Conservation (phyloP, 768 basidiomycete species). For the Boletus patriciae region DNA sequence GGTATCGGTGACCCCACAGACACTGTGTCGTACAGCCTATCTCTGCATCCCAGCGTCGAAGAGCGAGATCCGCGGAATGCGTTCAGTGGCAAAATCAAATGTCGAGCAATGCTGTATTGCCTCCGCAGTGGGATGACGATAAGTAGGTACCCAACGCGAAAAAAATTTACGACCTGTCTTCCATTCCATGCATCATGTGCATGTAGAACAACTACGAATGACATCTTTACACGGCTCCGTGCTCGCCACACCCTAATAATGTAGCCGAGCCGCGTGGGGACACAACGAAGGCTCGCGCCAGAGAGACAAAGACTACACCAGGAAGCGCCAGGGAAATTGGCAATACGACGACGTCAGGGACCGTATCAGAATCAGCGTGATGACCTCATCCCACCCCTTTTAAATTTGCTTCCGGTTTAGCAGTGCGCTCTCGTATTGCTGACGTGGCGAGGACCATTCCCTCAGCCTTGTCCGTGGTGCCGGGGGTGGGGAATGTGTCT, state of each 20-base stretch:
- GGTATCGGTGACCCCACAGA: conserved; percentile 9
- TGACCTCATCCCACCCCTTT: conserved; percentile 5
- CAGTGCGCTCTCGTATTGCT: not conserved
- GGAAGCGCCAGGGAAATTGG: conserved; percentile 16
- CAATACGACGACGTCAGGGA: conserved; percentile 10
- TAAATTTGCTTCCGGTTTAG: not conserved
- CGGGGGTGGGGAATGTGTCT: not conserved
- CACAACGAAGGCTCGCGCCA: not conserved
- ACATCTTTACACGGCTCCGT: conserved; percentile 5
- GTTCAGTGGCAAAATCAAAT: conserved; percentile 3
- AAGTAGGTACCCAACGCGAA: not conserved
- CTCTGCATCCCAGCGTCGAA: conserved; percentile 1
- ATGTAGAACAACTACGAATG: not conserved
- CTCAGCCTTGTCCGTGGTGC: not conserved
- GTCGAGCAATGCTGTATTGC: conserved; percentile 11
- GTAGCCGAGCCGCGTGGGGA: not conserved
- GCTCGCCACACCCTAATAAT: conserved; percentile 12
- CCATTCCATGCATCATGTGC: conserved; percentile 18
- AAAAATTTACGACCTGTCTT: conserved; percentile 7
- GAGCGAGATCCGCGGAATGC: conserved; percentile 24
- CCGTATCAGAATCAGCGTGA: conserved; percentile 8
- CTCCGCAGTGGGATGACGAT: conserved; percentile 9
- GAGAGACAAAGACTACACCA: conserved; percentile 5
- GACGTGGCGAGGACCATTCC: not conserved
- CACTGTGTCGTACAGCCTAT: conserved; percentile 11